These are phyloP conservation scores for Plasmodium coatneyi DNA, from an alignment of 169 alveolate species.

Conservation along the genomic window DNA sequence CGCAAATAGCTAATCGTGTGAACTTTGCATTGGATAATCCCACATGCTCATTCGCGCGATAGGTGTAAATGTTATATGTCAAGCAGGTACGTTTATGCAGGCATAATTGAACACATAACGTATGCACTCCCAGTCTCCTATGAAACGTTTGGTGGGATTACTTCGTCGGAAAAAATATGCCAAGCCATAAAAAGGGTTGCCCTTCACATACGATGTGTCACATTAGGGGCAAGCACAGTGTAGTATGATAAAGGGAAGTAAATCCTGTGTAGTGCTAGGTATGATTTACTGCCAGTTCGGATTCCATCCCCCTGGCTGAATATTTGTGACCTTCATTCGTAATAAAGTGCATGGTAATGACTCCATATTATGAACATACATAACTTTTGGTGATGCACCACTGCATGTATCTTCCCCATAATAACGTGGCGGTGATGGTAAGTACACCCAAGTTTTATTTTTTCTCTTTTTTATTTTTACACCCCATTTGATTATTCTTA, in stretches of 20 bases:
- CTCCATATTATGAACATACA: neutral
- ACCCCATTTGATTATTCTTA: neutral
- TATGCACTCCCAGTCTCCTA: neutral
- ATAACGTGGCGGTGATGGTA: neutral
- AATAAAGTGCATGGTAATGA: neutral
- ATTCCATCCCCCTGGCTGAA: neutral
- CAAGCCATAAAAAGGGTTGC: neutral
- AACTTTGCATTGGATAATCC: neutral
- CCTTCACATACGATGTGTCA: neutral
- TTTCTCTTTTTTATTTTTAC: neutral
- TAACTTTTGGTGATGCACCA: neutral
- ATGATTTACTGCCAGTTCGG: neutral
- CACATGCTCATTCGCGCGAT: neutral
- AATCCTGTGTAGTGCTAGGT: neutral
- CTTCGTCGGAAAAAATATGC: neutral
- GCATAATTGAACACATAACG: neutral
- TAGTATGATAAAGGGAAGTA: neutral
- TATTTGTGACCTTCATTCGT: neutral
- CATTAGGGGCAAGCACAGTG: neutral
- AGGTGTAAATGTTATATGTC: neutral
- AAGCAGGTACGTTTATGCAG: neutral
- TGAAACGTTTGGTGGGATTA: neutral
- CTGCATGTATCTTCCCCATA: neutral
- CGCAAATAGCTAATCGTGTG: neutral
- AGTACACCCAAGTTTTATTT: neutral